phyloP scores from a whole-genome alignment of 495 filamentous ascomycete species.

The Lophiostoma macrostomum region DNA sequence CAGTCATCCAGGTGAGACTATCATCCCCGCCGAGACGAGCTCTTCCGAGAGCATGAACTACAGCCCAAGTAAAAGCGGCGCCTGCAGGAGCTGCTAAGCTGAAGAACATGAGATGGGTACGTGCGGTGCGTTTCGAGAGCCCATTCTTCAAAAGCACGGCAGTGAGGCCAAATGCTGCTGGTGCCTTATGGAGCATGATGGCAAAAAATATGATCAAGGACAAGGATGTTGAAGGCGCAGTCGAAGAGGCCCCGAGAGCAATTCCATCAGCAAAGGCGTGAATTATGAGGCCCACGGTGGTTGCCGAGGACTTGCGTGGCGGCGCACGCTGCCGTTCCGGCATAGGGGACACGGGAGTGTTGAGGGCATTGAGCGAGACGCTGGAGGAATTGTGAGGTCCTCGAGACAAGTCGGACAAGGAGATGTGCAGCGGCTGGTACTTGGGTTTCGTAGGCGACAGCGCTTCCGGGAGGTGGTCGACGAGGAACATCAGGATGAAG shows the following conservation, averaged over 20 bases:
- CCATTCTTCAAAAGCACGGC: constrained; percentile 86
- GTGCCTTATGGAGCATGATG: constrained; percentile 96
- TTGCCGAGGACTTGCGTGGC: constrained; percentile 51
- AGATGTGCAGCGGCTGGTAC: constrained; percentile 69
- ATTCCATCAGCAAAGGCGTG: constrained; percentile 97
- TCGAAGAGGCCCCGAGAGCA: constrained; percentile 85
- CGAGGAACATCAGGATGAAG: constrained; percentile 95
- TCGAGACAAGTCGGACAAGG: constrained; percentile 68
- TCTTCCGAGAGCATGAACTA: constrained; percentile 67
- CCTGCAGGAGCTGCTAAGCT: constrained; percentile 86
- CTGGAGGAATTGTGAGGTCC: constrained; percentile 50
- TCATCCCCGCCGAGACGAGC: constrained; percentile 45
- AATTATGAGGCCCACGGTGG: constrained; percentile 90
- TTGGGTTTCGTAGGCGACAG: constrained; percentile 53
- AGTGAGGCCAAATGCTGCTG: constrained; percentile 91
- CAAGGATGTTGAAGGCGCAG: constrained; percentile 56
- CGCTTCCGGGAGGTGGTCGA: constrained; percentile 75
- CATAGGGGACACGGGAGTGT: constrained; percentile 39
- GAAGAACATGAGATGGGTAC: constrained; percentile 85
- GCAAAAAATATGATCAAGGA: constrained; percentile 90
- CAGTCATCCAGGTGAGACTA: constrained; percentile 79
- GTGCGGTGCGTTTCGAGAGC: constrained; percentile 75
- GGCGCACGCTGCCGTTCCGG: constrained; percentile 25
- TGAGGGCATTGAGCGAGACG: constrained; percentile 31
- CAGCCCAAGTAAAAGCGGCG: constrained; percentile 75